Evolutionary conservation across 2,329 filamentous ascomycete species (phyloP).

Genomic region (Fusarium sp.): DNA sequence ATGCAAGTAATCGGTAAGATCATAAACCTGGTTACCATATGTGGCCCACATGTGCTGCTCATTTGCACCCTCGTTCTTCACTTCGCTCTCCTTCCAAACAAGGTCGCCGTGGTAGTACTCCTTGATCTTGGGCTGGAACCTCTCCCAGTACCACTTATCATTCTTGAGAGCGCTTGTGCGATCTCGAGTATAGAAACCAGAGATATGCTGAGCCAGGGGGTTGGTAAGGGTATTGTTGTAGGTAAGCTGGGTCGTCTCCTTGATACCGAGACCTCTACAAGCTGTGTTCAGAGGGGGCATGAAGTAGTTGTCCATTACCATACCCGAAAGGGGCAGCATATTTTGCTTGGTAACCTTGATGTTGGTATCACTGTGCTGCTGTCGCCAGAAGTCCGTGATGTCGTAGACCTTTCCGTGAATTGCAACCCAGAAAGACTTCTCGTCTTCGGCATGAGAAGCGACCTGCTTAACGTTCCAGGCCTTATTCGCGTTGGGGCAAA

Average conservation of each 20-base stretch:
- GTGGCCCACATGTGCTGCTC: slow-evolving; percentile 83
- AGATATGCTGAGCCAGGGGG: slow-evolving; percentile 72
- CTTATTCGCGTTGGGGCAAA: slow-evolving; percentile 94
- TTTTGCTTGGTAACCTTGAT: slow-evolving; percentile 70
- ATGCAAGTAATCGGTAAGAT: slow-evolving; percentile 91
- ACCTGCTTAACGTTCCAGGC: slow-evolving; percentile 84
- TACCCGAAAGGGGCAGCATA: slow-evolving; percentile 85
- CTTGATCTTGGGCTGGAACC: slow-evolving; percentile 83
- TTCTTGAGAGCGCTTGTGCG: slow-evolving; percentile 69
- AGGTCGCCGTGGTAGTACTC: slow-evolving; percentile 90
- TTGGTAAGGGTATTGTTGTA: slow-evolving; percentile 73
- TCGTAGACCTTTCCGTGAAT: slow-evolving; percentile 93
- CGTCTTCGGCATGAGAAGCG: slow-evolving; percentile 76
- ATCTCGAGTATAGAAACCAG: slow-evolving; percentile 71
- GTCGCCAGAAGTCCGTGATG: slow-evolving; percentile 86
- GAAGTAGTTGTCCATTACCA: slow-evolving; percentile 88
- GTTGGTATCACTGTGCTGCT: slow-evolving; percentile 81
- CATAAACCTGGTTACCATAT: slow-evolving; percentile 82
- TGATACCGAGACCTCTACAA: slow-evolving; percentile 79
- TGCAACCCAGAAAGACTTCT: slow-evolving; percentile 86
- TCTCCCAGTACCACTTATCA: slow-evolving; percentile 80
- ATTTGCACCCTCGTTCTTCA: slow-evolving; percentile 75
- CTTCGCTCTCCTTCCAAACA: slow-evolving; percentile 73
- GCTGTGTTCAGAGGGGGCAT: slow-evolving; percentile 79
- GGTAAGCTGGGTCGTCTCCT: slow-evolving; percentile 67